A percentile compares a stretch with the other conserved stretches of the same genome.
phyloP scores from a whole-genome alignment of 768 basidiomycete genomes.

The Scleroderma bovista region DNA sequence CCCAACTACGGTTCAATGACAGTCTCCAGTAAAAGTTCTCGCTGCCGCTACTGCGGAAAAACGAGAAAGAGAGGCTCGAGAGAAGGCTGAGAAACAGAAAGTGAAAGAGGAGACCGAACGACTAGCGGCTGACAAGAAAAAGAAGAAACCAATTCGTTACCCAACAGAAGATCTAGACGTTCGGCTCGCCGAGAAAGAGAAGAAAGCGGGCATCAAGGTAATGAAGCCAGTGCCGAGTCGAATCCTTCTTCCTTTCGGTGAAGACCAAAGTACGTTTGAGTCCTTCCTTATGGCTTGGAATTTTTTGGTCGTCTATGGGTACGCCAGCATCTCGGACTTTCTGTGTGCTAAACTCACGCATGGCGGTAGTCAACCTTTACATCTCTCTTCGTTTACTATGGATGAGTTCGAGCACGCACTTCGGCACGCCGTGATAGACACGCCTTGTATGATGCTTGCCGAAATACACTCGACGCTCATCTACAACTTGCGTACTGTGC shows the following conservation, averaged over 20 bases:
- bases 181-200: slow-evolving; percentile 73
- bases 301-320: slow-evolving; percentile 93
- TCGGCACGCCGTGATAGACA: slow-evolving; percentile 65
- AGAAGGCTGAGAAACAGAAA: slow-evolving; percentile 61
- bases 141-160: slow-evolving; percentile 87
- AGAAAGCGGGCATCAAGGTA: slow-evolving; percentile 67
- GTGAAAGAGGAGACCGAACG: slow-evolving; percentile 69
- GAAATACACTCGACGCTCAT: slow-evolving; percentile 89
- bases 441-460: slow-evolving; percentile 69
- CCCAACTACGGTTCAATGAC: slow-evolving; percentile 5
- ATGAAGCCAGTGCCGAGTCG: slow-evolving; percentile 63
- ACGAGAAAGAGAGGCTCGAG: slow-evolving; percentile 62
- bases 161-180: slow-evolving; percentile 92
- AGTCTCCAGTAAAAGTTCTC: slow-evolving; percentile 23
- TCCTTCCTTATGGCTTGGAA: slow-evolving; percentile 90
- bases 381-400: slow-evolving; percentile 82
- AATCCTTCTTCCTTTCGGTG: slow-evolving; percentile 62
- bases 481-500: slow-evolving; percentile 81
- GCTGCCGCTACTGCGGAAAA: slow-evolving; percentile 49
- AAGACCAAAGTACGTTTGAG: slow-evolving; percentile 64
- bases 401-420: slow-evolving; percentile 91
- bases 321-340: slow-evolving; percentile 24
- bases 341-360: background rate
- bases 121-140: slow-evolving; percentile 72
- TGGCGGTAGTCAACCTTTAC: slow-evolving; percentile 68